Base-by-base conservation (phyloP, 2,329 filamentous ascomycete genomes). In the Exophiala phaeomuriformis region DNA sequence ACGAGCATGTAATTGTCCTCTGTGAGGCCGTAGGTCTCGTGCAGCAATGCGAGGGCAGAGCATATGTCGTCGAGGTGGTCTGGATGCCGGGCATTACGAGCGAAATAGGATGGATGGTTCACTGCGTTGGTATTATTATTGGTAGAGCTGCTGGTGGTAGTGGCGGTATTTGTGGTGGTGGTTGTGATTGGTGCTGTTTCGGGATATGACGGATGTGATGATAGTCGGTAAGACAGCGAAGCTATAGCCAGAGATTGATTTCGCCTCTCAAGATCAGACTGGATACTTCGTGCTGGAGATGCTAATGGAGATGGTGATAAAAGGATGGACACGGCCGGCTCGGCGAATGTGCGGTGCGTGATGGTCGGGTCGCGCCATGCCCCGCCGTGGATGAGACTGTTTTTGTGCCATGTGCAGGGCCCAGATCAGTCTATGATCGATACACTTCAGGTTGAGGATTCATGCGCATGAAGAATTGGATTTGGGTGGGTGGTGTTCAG, bases 211-310 rank as follows among this genome's bases (percentile, higher is more conserved):
- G 48, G 48, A 19, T 50, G 48, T 5, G 48, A 32, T 35, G 48
- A 50, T 2, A 50, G 48, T n/a, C 48, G 39, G 48, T 50, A 50
- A 35, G 48, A 50, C 30, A 50, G 2, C 2, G 48, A 50, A 10
- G 48, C 48, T 27, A 50, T 36, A 3, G 48, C 48, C 5, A 50
- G 31, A 9, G 33, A 4, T 7, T 44, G 32, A 32, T 36, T 9
- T 6, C 36, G 39, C 12, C 6, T 28, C 4, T 28, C 28, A 5
- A 41, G 39, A 27, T 5, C 3, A 3, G 39, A 41, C 6, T 12
- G 9, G 5, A 41, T 5, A 4, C 2, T 5, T 27, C 39, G 37
- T 42, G 28, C 2, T 30, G 7, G 32, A 8, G 41, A 12, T 10
- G 30, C n/a, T 2, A 2, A 31, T 19, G 47, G 5, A 42, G 36